Base-by-base conservation (phyloP, 2,329 filamentous ascomycete genomes). In the Fusarium nodosum region DNA sequence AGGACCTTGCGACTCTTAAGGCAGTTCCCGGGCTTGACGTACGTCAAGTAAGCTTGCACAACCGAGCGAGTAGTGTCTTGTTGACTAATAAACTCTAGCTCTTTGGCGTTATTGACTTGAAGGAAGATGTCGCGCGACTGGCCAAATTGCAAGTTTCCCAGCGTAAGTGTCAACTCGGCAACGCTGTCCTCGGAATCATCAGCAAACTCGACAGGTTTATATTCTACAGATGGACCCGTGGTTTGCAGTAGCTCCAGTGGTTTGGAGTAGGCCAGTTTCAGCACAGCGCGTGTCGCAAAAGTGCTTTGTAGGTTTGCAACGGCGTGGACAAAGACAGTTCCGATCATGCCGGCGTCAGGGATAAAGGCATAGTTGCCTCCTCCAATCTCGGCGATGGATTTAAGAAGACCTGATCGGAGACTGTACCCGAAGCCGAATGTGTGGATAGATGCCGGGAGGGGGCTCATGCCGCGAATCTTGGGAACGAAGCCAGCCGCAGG, bases 341-440 rank as follows among this genome's bases (percentile, higher is more conserved):
- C 85, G 62, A 90, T 86, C 86, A 90, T 89, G 61, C 87, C 85
- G 0, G 86, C 83, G 56, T 90, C 87, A 0, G 87, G 85, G 20
- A 90, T 90, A 66, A 89, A 90, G 11, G 86, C 79, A 60, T 88
- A 90, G 73, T 84, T 87, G 2, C 88, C 88, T 4, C 82, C 79
- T 0, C 85, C 83, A 48, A 85, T 77, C 70, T 90, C 87, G 2
- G 87, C 83, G 47, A 90, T 86, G 3, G 87, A 86, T 76, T 88
- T 87, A 56, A 90, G 79, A 20, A 90, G 77, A 0, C 84, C 85
- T 0, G 87, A 73, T 12, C 70, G 52, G 4, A 79, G 71, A 12
- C 59, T 55, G 47, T 80, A 80, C 7, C 78, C 79, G 50, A 80
- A 80, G 7, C 78, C 78, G 45, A 80, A 80, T 0, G 79, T 80